Evolutionary conservation across 345 rosid genomes (phyloP), one percentile per base, ranked within the genome.

Genomic region (Aquilaria malaccensis): DNA sequence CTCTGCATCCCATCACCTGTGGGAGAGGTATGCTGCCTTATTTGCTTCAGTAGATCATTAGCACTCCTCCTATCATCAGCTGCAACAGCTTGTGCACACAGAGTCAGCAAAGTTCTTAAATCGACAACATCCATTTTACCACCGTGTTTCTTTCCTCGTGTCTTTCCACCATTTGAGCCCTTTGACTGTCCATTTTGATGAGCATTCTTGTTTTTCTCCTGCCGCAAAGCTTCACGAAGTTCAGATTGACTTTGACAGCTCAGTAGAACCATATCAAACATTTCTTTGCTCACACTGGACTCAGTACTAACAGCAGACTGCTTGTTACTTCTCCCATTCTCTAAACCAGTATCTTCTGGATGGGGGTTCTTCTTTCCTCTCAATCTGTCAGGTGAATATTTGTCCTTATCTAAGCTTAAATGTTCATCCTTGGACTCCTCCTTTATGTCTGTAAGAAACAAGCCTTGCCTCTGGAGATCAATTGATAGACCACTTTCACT

Each of bases 31-130:
- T 82, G 78, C 59, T 60, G 75, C 61, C 82, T 75, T 45, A 79
- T 83, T 67, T 83, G 82, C 70, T 68, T 74, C 60, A 80, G 67
- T 10, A 67, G 65, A 30, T 76, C 81, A 60, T 45, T 63, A 0
- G 87, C 77, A 58, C 46, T 73, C 72, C 82, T 76, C 45, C 67
- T 52, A 61, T 80, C 81, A 67, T 69, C 60, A 2, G 63, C 61
- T 6, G 79, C 81, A 50, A 83, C 79, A 43, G 87, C 74, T 64
- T 83, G 85, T 6, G 88, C 92, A 71, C 85, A 86, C 65, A 73
- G 80, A 4, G 76, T 68, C 64, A 83, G 56, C 11, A 81, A 82
- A 66, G 74, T 76, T 67, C 82, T 72, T 50, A 83, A 70, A 77
- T 86, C 92, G 22, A 79, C 81, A 29, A 76, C 60, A 65, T 73